Evolutionary conservation across 1,284 basidiomycete species (phyloP).

Genomic region (Tilletia indica): DNA sequence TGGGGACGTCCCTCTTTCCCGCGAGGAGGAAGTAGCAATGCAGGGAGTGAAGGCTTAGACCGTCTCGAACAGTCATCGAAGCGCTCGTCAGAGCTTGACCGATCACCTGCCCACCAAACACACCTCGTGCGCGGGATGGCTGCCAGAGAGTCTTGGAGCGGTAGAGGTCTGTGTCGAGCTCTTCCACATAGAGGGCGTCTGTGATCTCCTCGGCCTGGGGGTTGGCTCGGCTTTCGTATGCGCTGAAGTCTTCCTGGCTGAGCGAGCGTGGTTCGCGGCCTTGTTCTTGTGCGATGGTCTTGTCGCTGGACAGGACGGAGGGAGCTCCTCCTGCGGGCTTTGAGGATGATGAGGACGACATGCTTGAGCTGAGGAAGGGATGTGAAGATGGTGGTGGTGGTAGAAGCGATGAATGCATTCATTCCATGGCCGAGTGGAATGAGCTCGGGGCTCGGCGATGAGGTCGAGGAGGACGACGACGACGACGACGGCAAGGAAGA

Average conservation of each 20-base stretch:
- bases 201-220: conserved; percentile 27
- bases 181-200: conserved; percentile 45
- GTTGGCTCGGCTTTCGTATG: conserved; percentile 12
- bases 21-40: conserved; percentile 52
- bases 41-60: conserved; percentile 38
- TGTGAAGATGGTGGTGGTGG: too few species aligned
- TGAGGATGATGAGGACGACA: not conserved
- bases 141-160: conserved; percentile 38
- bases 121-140: conserved; percentile 45
- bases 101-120: conserved; percentile 53
- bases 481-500: too few species aligned
- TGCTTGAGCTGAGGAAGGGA: too few species aligned
- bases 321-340: not conserved
- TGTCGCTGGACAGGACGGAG: not conserved
- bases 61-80: conserved; percentile 39
- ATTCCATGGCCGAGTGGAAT: too few species aligned
- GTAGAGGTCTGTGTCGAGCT: conserved; percentile 44
- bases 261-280: conserved; percentile 17
- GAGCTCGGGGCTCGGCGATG: too few species aligned
- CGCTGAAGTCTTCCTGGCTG: conserved; percentile 17
- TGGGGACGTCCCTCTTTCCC: conserved; percentile 37
- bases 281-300: conserved; percentile 15
- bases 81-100: conserved; percentile 46
- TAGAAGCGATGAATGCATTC: too few species aligned
- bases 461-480: too few species aligned